Evolutionary conservation across 1,284 basidiomycete genomes (phyloP).

Genomic region (Malassezia restricta): DNA sequence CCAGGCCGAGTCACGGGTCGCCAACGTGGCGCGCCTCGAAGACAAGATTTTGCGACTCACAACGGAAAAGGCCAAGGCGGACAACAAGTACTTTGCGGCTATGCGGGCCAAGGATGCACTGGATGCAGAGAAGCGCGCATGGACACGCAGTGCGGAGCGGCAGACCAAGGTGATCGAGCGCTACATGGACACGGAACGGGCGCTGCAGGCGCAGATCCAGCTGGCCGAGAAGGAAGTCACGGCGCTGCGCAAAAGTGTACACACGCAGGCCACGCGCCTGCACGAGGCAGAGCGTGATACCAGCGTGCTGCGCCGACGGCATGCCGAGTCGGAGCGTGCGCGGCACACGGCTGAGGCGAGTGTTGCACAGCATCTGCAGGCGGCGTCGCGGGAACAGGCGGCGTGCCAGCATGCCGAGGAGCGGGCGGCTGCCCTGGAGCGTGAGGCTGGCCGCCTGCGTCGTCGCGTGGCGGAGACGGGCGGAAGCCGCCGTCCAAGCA

Average conservation of each 20-base stretch:
- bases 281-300: constrained; percentile 43
- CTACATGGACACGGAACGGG: constrained; percentile 58
- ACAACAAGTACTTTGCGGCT: constrained; percentile 83
- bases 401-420: constrained; percentile 26
- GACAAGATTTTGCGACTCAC: constrained; percentile 54
- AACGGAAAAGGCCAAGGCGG: constrained; percentile 69
- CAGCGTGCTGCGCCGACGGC: constrained; percentile 24
- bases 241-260: constrained; percentile 25
- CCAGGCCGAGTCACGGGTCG: constrained; percentile 70
- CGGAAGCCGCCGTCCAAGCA: constrained; percentile 22
- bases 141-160: constrained; percentile 60
- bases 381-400: constrained; percentile 17
- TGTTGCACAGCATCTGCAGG: constrained; percentile 25
- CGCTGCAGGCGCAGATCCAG: constrained; percentile 55
- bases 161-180: constrained; percentile 65
- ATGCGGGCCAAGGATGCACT: constrained; percentile 79
- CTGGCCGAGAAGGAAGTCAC: constrained; percentile 51
- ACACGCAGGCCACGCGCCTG: constrained; percentile 30
- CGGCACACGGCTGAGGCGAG: constrained; percentile 22
- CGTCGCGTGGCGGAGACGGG: constrained; percentile 32
- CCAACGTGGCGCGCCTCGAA: constrained; percentile 65
- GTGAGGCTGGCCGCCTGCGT: constrained; percentile 26
- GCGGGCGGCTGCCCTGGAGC: constrained; percentile 24
- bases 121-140: constrained; percentile 63
- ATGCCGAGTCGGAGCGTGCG: constrained; percentile 18